phyloP scores from a whole-genome alignment of 768 basidiomycete species.

The Boletus barrowsii region DNA sequence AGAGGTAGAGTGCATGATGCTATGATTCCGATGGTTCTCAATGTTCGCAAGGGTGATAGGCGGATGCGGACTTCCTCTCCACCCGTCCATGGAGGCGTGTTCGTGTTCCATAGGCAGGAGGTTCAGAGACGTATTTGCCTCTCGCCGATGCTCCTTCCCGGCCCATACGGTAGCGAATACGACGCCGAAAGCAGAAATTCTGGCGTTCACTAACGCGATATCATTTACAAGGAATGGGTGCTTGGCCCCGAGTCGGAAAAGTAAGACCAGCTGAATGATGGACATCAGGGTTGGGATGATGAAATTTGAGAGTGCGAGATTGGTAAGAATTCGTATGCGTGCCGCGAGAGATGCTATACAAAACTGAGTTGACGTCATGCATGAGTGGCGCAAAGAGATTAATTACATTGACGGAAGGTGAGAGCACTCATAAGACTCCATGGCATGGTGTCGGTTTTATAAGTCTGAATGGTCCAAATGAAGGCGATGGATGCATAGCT shows the following conservation, averaged over 20 bases:
- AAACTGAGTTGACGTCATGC: not conserved
- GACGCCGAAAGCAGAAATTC: constrained; percentile 5
- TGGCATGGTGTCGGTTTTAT: not conserved
- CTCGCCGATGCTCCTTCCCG: constrained; percentile 3
- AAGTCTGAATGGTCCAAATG: constrained; percentile 17
- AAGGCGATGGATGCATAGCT: constrained; percentile 28
- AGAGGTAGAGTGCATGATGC: not conserved
- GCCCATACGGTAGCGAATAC: constrained; percentile 13
- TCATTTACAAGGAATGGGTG: not conserved
- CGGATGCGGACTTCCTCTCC: not conserved
- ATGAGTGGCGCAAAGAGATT: not conserved
- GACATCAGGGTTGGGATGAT: constrained; percentile 26
- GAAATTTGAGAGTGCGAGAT: constrained; percentile 28
- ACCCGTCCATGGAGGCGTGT: not conserved
- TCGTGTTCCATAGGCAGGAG: not conserved
- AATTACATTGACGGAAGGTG: constrained; percentile 1
- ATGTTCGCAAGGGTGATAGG: not conserved
- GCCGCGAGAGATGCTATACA: constrained; percentile 10
- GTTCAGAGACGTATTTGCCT: not conserved
- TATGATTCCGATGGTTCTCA: not conserved
- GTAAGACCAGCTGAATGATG: constrained; percentile 20
- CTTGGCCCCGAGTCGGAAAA: constrained; percentile 14
- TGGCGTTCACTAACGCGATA: constrained; percentile 4
- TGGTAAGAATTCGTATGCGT: constrained; percentile 19
- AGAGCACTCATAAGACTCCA: not conserved